phyloP scores from a whole-genome alignment of 352 stramenopile genomes.

The Elongisporangium senticosum region DNA sequence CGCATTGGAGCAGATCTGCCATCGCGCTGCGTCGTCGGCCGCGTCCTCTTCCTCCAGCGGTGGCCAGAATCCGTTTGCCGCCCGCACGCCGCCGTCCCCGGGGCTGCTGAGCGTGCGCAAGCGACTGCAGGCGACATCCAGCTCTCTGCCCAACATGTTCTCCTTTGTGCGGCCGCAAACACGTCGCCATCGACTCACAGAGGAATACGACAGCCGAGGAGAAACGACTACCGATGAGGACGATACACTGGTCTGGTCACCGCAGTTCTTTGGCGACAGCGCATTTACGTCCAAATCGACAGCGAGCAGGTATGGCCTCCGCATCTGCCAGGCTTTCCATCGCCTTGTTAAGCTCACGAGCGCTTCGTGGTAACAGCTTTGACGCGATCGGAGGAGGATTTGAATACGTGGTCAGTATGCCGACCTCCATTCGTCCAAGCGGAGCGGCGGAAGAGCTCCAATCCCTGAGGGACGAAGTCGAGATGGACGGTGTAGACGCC shows the following conservation, averaged over 20 bases:
- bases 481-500: constrained; percentile 13
- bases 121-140: neutral
- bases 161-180: constrained; percentile 17
- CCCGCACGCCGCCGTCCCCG: no score
- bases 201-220: constrained; percentile 13
- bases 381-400: neutral
- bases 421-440: neutral
- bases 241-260: constrained; percentile 1
- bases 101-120: neutral
- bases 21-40: constrained; percentile 7
- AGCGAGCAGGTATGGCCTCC: constrained; percentile 7
- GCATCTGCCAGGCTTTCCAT: neutral
- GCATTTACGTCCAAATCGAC: constrained; percentile 10
- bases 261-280: constrained; percentile 4
- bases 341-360: neutral
- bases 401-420: neutral
- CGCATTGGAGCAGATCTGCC: constrained; percentile 13
- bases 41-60: constrained; percentile 9
- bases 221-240: neutral
- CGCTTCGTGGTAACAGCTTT: neutral
- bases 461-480: constrained; percentile 8
- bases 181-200: constrained; percentile 16
- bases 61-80: neutral
- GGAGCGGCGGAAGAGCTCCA: constrained; percentile 7
- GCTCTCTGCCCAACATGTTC: constrained; percentile 11